phyloP scores from a whole-genome alignment of 176 grass and related monocot genomes.

The Carex parvula region DNA sequence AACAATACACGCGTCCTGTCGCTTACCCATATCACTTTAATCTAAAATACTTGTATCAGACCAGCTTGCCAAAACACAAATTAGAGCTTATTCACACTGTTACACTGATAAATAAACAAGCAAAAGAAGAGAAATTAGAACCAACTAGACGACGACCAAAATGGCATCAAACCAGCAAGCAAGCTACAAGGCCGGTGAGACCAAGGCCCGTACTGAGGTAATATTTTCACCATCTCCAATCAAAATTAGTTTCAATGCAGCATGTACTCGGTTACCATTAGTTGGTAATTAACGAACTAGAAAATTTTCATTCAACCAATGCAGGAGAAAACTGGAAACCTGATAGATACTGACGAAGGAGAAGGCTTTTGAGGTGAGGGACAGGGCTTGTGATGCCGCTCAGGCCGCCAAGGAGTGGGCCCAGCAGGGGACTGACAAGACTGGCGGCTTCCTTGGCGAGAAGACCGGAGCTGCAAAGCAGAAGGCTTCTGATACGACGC shows the following conservation, averaged over 20 bases:
- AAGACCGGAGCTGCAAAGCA: too few relatives aligned
- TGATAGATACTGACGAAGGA: conserved; percentile 29
- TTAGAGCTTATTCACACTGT: too few relatives aligned
- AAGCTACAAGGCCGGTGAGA: conserved; percentile 54
- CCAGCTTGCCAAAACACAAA: neutral
- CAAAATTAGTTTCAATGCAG: neutral
- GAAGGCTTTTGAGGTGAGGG: neutral
- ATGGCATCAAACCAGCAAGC: conserved; percentile 59
- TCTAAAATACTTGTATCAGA: neutral
- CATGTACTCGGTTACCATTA: neutral
- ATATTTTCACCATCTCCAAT: neutral
- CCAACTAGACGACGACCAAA: neutral
- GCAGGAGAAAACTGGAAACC: conserved; percentile 46
- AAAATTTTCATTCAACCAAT: neutral
- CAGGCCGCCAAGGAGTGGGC: conserved; percentile 24
- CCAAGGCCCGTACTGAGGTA: conserved; percentile 68
- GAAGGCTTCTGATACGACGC: too few relatives aligned
- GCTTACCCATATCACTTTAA: neutral
- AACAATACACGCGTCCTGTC: neutral
- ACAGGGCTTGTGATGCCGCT: conserved; percentile 21
- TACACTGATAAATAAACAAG: neutral
- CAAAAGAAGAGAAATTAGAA: neutral
- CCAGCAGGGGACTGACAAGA: conserved; percentile 24
- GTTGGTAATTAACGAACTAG: neutral
- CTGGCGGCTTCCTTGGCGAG: neutral